Base-by-base conservation (phyloP, 169 alveolate species). In the Plasmodium billcollinsi region DNA sequence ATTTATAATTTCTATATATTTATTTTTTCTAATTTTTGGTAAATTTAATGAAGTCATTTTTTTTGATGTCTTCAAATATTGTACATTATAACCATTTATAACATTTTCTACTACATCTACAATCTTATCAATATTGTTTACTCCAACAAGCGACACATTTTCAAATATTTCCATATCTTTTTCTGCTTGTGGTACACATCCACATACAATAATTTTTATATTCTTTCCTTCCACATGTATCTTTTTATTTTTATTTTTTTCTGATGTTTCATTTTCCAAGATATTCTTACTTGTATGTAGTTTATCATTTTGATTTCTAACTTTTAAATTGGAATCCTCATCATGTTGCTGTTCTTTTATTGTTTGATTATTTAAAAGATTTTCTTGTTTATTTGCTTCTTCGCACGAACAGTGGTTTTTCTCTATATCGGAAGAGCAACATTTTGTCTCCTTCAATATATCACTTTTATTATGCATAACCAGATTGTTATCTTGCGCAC, bases 151-250 rank as follows among this genome's bases (percentile, higher is more conserved):
- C 24, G 97, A 93, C 4, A 94, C 94, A 56, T 94, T 90, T 62
- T 90, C 92, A 88, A 88, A 83, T 20, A 86, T 66, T 45, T 91
- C 76, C 89, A 74, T 72, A 11, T 73, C 88, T 47, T 65, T 58
- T 88, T 98, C 99, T 49, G 99, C 99, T 88, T 98, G 98, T 3
- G 99, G 99, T 18, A 98, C 99, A 74, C 99, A 98, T 2, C 99
- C 99, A 24, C 98, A 89, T 4, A 96, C 98, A 2, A 98, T 99
- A 1, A 97, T 97, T 6, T 96, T 95, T 24, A 94, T 95, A 74
- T 95, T 94, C 61, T 93, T 94, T 72, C 5, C 4, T 29, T 24
- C 59, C 1, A 4, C 12, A 15, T 33, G 26, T 67, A n/a, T 66
- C 18, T 52, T 9, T n/a, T 52, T 52, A 2, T 54, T 54, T 54